Evolutionary conservation across 2,329 filamentous ascomycete species (phyloP), one percentile per base, ranked within the genome.

Genomic region (Fonsecaea monophora): DNA sequence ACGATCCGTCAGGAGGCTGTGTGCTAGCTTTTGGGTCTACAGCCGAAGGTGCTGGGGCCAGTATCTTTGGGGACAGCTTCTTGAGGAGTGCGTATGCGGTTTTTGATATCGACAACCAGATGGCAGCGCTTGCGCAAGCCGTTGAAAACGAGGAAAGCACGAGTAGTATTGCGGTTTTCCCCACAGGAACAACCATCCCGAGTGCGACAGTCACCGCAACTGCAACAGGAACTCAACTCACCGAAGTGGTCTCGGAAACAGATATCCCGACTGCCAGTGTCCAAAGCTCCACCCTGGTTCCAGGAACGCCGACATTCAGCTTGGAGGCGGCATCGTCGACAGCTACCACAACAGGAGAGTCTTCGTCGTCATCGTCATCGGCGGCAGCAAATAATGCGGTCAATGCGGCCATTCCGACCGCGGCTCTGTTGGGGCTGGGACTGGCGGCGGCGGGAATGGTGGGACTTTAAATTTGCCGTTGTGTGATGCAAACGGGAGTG

Each of bases 21-120:
- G 45, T 40, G 7, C 18, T 61, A 21, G 80, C 89, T 45, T 90
- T 92, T 72, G 90, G 89, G 61, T 84, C 92, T 68, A 82, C 84
- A 2, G 86, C 88, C 1, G 82, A 87, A 1, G 83, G 82, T 4
- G 72, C 77, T 0, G 81, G 83, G 30, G 83, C 84, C 25, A 82
- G 83, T 50, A 86, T 92, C 3, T 78, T 92, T 21, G 90, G 90
- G n/a, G 90, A 92, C 74, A 90, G 90, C 0, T 92, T 93, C 76
- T 79, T 93, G 63, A 83, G 90, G 57, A 89, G 87, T 42, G 90
- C 90, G 0, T 93, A 93, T 72, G 84, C 91, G 15, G 90, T 93
- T 9, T 92, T 90, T 75, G 89, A 92, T 75, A 80, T 92, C 34
- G 85, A 82, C 35, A 91, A 90, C 76, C 88, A 92, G 75, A 83